Evolutionary conservation across 2,329 filamentous ascomycete species (phyloP).

Genomic region (Calonectria henricotiae): DNA sequence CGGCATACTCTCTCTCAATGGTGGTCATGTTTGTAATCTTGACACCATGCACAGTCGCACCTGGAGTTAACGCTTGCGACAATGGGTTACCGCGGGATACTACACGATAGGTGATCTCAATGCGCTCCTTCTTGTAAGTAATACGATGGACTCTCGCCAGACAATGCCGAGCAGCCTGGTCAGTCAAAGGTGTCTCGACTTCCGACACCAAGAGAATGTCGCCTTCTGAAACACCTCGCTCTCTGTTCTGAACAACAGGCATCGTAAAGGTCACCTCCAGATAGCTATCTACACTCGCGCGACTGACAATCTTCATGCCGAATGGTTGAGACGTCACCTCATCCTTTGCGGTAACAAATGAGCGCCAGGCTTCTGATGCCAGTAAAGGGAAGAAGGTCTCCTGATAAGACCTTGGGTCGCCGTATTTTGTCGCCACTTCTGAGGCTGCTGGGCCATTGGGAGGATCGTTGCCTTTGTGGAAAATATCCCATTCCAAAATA

Average conservation of each 20-base stretch:
- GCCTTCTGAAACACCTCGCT: conserved; percentile 83
- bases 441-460: conserved; percentile 83
- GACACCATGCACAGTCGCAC: conserved; percentile 79
- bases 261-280: conserved; percentile 92
- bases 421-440: conserved; percentile 84
- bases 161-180: conserved; percentile 81
- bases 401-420: conserved; percentile 85
- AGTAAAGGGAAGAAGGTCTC: conserved; percentile 92
- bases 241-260: conserved; percentile 78
- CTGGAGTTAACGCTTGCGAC: conserved; percentile 76
- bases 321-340: conserved; percentile 87
- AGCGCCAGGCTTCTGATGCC: conserved; percentile 95
- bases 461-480: conserved; percentile 89
- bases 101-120: conserved; percentile 91
- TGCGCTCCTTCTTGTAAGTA: conserved; percentile 83
- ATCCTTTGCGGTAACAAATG: conserved; percentile 90
- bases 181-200: conserved; percentile 78
- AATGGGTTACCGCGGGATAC: conserved; percentile 78
- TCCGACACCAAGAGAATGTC: conserved; percentile 92
- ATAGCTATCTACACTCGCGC: conserved; percentile 92
- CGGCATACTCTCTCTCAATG: conserved; percentile 95
- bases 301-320: conserved; percentile 89
- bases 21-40: conserved; percentile 96
- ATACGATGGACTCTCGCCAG: conserved; percentile 87
- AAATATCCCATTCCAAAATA: conserved; percentile 95